Percentiles rank a stretch among this genome's conserved stretches.
Evolutionary conservation across 2,329 filamentous ascomycete genomes (phyloP).

Genomic region (Ophiostoma australiae): DNA sequence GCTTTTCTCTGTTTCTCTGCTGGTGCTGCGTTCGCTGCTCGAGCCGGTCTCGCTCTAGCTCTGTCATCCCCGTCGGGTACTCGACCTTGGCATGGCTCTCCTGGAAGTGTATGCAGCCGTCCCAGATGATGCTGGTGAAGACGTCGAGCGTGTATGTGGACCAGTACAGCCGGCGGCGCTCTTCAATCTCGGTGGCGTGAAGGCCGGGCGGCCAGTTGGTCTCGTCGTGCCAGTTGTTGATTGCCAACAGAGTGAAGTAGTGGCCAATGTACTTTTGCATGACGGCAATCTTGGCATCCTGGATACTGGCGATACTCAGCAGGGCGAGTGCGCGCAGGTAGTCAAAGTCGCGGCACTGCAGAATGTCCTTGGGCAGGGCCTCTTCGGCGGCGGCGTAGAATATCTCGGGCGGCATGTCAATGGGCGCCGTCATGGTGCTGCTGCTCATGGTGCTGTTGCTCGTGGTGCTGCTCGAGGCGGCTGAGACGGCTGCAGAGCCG

Average conservation of each 20-base stretch:
- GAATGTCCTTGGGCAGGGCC: conserved; percentile 28
- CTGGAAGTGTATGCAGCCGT: conserved; percentile 41
- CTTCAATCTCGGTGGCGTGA: conserved; percentile 26
- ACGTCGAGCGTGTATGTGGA: conserved; percentile 55
- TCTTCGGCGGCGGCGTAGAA: conserved; percentile 30
- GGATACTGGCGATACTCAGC: conserved; percentile 30
- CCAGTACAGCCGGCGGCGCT: conserved; percentile 42
- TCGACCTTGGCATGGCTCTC: conserved; percentile 44
- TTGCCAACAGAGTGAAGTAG: conserved; percentile 31
- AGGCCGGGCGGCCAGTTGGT: conserved; percentile 29
- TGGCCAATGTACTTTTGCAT: conserved; percentile 32
- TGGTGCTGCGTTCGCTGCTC: background rate
- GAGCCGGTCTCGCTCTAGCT: background rate
- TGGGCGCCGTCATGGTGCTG: background rate
- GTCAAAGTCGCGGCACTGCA: conserved; percentile 30
- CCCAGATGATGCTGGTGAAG: conserved; percentile 50
- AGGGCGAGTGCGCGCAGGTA: conserved; percentile 29
- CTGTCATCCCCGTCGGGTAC: conserved; percentile 39
- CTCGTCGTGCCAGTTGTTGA: conserved; percentile 32
- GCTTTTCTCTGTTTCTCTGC: background rate
- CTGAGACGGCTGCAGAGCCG: background rate
- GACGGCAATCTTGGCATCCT: conserved; percentile 30
- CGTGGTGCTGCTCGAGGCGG: background rate
- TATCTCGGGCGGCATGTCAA: conserved; percentile 28
- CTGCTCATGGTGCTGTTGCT: background rate